Percentiles rank a stretch among this genome's conserved stretches.
Conservation (phyloP, 441 rosid genomes). For the Manihot esculenta region DNA sequence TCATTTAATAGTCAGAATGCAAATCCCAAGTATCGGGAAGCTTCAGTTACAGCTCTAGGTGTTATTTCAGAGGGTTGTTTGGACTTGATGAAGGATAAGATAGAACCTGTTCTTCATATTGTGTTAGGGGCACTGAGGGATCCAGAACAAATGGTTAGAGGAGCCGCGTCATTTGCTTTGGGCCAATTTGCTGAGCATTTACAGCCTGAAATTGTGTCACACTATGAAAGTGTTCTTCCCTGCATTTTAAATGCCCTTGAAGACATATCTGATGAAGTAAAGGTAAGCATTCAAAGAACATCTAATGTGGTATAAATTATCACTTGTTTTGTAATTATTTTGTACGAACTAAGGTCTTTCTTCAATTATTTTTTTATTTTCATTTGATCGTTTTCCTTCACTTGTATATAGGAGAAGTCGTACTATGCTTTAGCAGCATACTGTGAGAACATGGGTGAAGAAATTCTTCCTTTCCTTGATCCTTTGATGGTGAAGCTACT, state of each 20-base stretch:
- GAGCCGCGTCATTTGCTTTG: constrained; percentile 97
- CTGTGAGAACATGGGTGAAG: constrained; percentile 98
- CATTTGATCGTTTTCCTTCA: constrained; percentile 11
- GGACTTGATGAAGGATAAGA: constrained; percentile 76
- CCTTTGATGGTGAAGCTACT: constrained; percentile 90
- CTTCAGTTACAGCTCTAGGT: constrained; percentile 94
- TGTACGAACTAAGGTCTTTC: not conserved
- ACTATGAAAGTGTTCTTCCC: constrained; percentile 85
- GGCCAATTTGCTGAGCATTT: constrained; percentile 98
- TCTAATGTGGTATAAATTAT: not conserved
- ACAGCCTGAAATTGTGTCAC: constrained; percentile 93
- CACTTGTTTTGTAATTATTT: not conserved
- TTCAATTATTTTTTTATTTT: no score
- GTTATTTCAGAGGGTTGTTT: constrained; percentile 94
- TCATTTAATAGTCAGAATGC: constrained; percentile 68
- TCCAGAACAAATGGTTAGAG: constrained; percentile 96
- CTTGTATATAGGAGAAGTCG: constrained; percentile 74
- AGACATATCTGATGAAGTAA: constrained; percentile 95
- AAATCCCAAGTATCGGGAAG: constrained; percentile 90
- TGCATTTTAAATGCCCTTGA: constrained; percentile 91
- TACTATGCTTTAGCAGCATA: constrained; percentile 98
- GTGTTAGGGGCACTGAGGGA: constrained; percentile 88
- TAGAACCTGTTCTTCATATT: constrained; percentile 78
- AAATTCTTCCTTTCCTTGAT: constrained; percentile 90
- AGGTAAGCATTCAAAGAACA: constrained; percentile 47